Percentiles rank a stretch among this genome's conserved stretches.
These are phyloP conservation scores for Cercophora samala DNA, from an alignment of 495 filamentous ascomycete species.

Conservation along the genomic window DNA sequence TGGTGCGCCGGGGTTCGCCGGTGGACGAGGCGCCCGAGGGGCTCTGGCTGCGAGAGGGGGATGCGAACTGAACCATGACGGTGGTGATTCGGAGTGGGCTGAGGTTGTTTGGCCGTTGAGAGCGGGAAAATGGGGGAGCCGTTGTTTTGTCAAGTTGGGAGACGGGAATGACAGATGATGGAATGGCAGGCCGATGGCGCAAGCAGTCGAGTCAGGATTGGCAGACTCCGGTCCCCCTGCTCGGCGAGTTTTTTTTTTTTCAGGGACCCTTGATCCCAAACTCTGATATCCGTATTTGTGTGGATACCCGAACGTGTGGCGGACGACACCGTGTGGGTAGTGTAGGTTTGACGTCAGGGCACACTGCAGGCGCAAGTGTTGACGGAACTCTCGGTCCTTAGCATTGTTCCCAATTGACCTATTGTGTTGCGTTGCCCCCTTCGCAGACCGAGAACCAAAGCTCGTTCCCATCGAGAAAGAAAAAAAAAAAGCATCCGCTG, in stretches of 20 bases:
- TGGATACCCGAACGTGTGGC: slow-evolving; percentile 2
- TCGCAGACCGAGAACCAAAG: neutral
- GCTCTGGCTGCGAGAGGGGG: slow-evolving; percentile 24
- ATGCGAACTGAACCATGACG: slow-evolving; percentile 24
- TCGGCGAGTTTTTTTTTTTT: slow-evolving; percentile 19
- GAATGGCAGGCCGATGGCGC: slow-evolving; percentile 10
- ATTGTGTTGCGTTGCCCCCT: neutral
- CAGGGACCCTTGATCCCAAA: neutral
- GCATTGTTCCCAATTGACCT: neutral
- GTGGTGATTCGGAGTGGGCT: neutral
- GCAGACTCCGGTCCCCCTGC: slow-evolving; percentile 11
- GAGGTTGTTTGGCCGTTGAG: neutral
- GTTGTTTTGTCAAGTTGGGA: neutral
- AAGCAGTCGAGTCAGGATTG: slow-evolving; percentile 7
- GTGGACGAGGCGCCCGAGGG: slow-evolving; percentile 23
- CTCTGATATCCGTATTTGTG: neutral
- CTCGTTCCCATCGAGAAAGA: neutral
- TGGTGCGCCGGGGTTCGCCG: slow-evolving; percentile 14
- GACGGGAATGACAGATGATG: neutral
- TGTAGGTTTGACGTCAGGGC: neutral
- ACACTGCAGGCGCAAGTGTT: too few relatives aligned
- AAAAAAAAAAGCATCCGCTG: neutral
- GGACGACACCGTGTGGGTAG: neutral
- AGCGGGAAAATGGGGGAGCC: neutral
- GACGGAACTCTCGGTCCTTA: neutral